phyloP scores from a whole-genome alignment of 495 filamentous ascomycete genomes.

The Cercophora samala region DNA sequence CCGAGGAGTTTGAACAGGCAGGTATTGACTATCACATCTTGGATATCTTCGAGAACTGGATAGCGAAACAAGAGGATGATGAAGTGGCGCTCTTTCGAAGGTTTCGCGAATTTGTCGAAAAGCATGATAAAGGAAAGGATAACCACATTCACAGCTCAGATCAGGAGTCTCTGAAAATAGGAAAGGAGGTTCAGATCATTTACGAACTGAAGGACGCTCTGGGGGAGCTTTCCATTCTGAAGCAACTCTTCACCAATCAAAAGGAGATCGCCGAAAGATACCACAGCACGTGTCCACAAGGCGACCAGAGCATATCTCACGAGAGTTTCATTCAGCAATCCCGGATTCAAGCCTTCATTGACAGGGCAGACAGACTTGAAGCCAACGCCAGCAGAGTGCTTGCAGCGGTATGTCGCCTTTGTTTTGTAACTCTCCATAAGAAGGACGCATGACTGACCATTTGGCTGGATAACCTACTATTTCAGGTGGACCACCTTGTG shows the following conservation, averaged over 20 bases:
- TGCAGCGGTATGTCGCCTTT: no score
- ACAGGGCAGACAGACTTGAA: neutral
- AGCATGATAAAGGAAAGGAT: no score
- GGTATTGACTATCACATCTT: neutral
- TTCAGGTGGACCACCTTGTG: neutral
- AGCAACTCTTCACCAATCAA: constrained; percentile 6
- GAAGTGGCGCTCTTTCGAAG: neutral
- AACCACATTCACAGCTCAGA: neutral
- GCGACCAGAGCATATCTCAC: neutral
- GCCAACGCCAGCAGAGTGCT: neutral
- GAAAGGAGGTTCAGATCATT: neutral
- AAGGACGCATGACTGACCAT: neutral
- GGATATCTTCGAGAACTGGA: constrained; percentile 4
- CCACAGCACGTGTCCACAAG: neutral
- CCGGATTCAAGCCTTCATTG: neutral
- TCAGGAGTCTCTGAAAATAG: neutral
- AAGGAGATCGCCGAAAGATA: neutral
- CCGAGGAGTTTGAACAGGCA: constrained; percentile 1
- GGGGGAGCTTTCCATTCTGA: constrained; percentile 1
- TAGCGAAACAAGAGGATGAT: neutral
- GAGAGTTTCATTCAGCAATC: neutral
- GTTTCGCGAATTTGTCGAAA: neutral
- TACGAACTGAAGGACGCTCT: constrained; percentile 4
- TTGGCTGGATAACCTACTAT: neutral
- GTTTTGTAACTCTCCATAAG: no score